phyloP scores from a whole-genome alignment of 441 rosid genomes.

The Jatropha podagrica region DNA sequence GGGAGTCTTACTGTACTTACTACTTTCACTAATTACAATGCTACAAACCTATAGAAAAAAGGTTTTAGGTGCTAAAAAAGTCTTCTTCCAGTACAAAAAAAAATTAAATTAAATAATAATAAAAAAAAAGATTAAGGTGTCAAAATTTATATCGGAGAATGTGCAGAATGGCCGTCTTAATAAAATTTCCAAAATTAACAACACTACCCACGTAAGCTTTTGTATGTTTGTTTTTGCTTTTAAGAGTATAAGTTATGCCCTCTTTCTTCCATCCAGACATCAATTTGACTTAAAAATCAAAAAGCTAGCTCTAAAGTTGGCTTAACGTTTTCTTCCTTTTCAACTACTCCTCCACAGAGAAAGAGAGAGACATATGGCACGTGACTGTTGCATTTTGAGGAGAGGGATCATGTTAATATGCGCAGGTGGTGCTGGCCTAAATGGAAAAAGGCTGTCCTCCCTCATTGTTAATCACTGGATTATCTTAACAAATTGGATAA shows the following conservation, averaged over 20 bases:
- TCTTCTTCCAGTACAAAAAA: background rate
- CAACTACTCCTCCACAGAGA: conserved; percentile 28
- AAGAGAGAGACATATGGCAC: conserved; percentile 26
- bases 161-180: conserved; percentile 16
- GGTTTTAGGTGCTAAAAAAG: conserved; percentile 18
- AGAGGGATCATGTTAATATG: conserved; percentile 10
- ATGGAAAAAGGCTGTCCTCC: background rate
- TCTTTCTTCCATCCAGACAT: conserved; percentile 34
- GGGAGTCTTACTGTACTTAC: conserved; percentile 25
- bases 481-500: background rate
- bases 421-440: conserved; percentile 11
- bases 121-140: conserved; percentile 3
- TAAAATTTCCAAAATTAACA: conserved; percentile 18
- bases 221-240: conserved; percentile 31
- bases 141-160: background rate
- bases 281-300: conserved; percentile 35
- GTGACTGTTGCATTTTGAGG: conserved; percentile 33
- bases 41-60: conserved; percentile 32
- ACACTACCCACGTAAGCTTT: conserved; percentile 27
- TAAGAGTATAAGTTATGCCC: conserved; percentile 15
- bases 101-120: background rate
- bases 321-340: conserved; percentile 12
- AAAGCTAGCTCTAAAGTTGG: conserved; percentile 26
- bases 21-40: conserved; percentile 61
- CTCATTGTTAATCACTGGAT: background rate